Evolutionary conservation across 352 stramenopile genomes (phyloP).

Genomic region (Phytophthora macrochlamydospora): DNA sequence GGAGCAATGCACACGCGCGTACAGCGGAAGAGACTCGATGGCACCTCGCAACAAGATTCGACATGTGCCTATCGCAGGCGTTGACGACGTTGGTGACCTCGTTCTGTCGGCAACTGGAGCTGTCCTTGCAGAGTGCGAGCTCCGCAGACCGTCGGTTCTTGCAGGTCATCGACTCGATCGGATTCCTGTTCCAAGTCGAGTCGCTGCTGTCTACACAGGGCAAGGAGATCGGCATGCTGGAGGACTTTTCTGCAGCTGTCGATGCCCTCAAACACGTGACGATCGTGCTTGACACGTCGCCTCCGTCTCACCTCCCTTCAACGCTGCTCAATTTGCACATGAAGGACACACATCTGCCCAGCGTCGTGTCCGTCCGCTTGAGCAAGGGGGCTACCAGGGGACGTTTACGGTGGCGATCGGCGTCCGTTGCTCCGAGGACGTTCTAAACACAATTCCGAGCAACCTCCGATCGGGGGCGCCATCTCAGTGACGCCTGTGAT

Average conservation of each 20-base stretch:
- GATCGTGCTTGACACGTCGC: conserved; percentile 73
- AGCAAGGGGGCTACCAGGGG: conserved; percentile 52
- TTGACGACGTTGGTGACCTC: conserved; percentile 73
- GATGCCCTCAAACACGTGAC: conserved; percentile 75
- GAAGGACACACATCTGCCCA: conserved; percentile 69
- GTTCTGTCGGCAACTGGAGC: conserved; percentile 75
- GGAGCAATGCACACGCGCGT: conserved; percentile 55
- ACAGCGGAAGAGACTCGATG: conserved; percentile 69
- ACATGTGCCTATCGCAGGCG: conserved; percentile 83
- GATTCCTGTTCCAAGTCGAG: conserved; percentile 91
- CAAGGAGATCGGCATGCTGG: conserved; percentile 96
- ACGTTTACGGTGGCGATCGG: conserved; percentile 63
- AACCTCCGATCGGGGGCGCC: conserved; percentile 45
- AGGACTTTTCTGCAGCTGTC: conserved; percentile 85
- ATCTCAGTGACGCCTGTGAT: conserved; percentile 70
- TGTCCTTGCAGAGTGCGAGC: conserved; percentile 66
- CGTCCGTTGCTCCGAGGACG: conserved; percentile 53
- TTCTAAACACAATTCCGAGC: conserved; percentile 48
- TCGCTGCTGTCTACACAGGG: conserved; percentile 93
- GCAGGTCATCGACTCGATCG: conserved; percentile 63
- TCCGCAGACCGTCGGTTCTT: conserved; percentile 53
- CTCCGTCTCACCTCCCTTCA: conserved; percentile 60
- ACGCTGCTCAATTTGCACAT: conserved; percentile 83
- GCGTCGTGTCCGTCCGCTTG: conserved; percentile 74
- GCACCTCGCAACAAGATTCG: conserved; percentile 77